Conservation (phyloP, 345 rosid genomes). For the Eucalyptus coolabah region DNA sequence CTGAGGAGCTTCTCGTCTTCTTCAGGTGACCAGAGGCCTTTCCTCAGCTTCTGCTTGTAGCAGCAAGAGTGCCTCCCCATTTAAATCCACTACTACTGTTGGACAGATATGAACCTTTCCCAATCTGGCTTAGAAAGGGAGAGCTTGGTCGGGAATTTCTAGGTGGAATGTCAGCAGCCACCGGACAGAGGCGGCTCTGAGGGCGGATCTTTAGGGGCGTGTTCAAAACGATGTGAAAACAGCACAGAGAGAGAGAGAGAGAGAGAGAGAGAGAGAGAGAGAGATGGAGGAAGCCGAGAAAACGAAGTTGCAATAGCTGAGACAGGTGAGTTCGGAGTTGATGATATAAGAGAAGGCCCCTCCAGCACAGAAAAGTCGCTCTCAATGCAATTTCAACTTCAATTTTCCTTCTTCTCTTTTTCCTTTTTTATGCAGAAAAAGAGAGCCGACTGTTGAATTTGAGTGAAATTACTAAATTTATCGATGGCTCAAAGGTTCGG, state of each 20-base stretch:
- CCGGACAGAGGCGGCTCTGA: background rate
- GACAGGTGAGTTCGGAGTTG: background rate
- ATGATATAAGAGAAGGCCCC: background rate
- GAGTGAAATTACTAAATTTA: background rate
- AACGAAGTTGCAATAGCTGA: slow-evolving; percentile 20
- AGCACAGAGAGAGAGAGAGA: background rate
- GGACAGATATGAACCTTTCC: background rate
- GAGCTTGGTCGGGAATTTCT: background rate
- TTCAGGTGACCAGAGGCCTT: slow-evolving; percentile 99
- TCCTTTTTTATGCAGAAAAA: background rate
- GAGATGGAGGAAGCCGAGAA: slow-evolving; percentile 9
- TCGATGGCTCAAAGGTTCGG: background rate
- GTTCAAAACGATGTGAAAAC: background rate
- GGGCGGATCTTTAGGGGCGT: background rate
- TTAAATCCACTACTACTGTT: background rate
- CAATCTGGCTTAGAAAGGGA: background rate
- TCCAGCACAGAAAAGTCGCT: background rate
- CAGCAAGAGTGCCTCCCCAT: slow-evolving; percentile 99
- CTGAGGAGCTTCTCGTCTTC: slow-evolving; percentile 93
- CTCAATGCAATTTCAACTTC: background rate
- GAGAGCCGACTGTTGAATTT: background rate
- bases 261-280: background rate
- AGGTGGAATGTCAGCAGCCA: background rate
- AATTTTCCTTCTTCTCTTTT: background rate
- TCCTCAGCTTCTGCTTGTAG: slow-evolving; percentile 92